phyloP scores from a whole-genome alignment of 1,284 basidiomycete genomes.

The Leccinum brunneo-olivaceum region DNA sequence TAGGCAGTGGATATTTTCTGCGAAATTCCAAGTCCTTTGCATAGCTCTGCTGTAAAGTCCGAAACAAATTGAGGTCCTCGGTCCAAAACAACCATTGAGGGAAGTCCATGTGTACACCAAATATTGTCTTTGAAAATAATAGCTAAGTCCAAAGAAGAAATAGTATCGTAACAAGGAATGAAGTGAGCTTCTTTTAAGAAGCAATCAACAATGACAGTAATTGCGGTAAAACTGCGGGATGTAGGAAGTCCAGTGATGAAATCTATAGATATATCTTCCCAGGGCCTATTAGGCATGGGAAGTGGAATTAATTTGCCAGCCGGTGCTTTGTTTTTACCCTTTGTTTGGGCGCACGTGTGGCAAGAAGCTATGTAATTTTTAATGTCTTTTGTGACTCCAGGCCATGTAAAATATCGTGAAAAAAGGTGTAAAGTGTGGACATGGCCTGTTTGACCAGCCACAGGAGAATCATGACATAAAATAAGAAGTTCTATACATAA shows the following conservation, averaged over 20 bases:
- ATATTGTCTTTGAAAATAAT: neutral
- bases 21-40: neutral
- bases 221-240: too few relatives aligned
- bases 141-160: neutral
- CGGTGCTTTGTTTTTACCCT: too few relatives aligned
- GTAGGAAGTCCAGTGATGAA: too few relatives aligned
- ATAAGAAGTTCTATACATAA: too few relatives aligned
- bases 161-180: neutral
- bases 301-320: neutral
- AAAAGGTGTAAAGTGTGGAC: too few relatives aligned
- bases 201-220: too few relatives aligned
- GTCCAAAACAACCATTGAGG: neutral
- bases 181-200: neutral
- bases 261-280: neutral
- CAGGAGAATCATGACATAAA: too few relatives aligned
- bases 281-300: neutral
- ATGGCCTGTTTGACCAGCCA: too few relatives aligned
- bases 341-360: too few relatives aligned
- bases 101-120: neutral
- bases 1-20: neutral
- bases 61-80: neutral
- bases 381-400: too few relatives aligned
- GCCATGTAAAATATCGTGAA: too few relatives aligned
- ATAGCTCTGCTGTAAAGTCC: neutral
- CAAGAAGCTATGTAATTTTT: too few relatives aligned